Evolutionary conservation across 805 yeast species (phyloP), one percentile per base, ranked within the genome.

Genomic region (Saccharomycopsis fermentans): DNA sequence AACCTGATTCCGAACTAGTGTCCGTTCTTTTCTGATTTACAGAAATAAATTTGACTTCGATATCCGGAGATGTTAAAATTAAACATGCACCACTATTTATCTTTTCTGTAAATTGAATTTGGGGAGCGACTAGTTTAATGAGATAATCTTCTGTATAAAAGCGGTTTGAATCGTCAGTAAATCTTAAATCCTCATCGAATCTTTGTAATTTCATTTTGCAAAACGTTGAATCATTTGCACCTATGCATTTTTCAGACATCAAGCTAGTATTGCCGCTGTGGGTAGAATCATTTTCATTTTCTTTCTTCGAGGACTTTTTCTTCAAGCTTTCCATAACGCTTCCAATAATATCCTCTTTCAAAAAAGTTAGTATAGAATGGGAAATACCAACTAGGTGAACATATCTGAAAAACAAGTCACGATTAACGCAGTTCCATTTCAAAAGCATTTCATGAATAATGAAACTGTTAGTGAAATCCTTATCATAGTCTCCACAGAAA

Each of bases 71-170:
- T 1, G 87, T 79, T n/a, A 91, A 75, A 36, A 90, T 69, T 12
- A 90, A 75, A 55, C 87, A 81, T 1, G 86, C 74, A 50, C 81
- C 82, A 1, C 74, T 77, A 27, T 78, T 77, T 57, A 75, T 74
- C 34, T 76, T 76, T 16, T 81, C 74, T 54, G 80, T 76, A 27
- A 86, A 65, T 67, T 91, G 97, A 53, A 90, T 81, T 69, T 92
- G 97, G 0, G 97, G 96, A 29, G 89, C 81, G 5, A 86, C 73
- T 50, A 92, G 74, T 60, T 83, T 83, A 34, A 91, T 76, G 62
- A 83, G 73, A 67, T 82, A 86, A 50, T 86, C 81, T 56, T 83
- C 81, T 48, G 69, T 74, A 3, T 75, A 67, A 59, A 65, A 69
- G 75, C 58, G 72, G 65, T 68, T 60, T 50, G 71, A 68, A 1